Evolutionary conservation across 2,329 filamentous ascomycete genomes (phyloP), one percentile per base, ranked within the genome.

Genomic region (Monosporascus cannonballus): DNA sequence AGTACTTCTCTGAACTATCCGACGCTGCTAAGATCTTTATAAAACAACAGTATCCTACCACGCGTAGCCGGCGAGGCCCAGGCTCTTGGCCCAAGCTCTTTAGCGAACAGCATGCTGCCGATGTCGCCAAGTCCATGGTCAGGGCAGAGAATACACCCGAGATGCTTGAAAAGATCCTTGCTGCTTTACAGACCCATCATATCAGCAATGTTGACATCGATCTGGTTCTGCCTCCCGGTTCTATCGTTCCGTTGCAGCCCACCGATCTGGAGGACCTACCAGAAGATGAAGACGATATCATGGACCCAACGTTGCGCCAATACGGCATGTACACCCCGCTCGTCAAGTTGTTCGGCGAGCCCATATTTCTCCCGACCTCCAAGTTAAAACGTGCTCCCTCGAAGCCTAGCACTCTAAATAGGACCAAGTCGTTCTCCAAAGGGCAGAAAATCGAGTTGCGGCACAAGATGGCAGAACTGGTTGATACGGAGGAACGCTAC

Each of bases 401-500:
- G 6, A 90, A 89, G 64, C 88, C 92, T 6, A 91, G 85, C 39
- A 85, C 89, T 38, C 73, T 94, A 47, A 94, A 89, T 67, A 80
- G 87, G 59, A 89, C 83, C 61, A 88, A 86, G 61, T 82, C 86
- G 0, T 95, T 96, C 63, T 80, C 86, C 37, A 85, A 84, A 60
- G 84, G 88, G 52, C 90, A 96, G 65, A 95, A 96, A 65, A 80
- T 91, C 60, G 87, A 88, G 50, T 74, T 96, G 59, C 84, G 92
- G 41, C 87, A 92, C 70, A 93, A 96, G 69, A 85, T 99, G 78
- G 85, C 83, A 54, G 94, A 99, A 69, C 74, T 97, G 54, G 83
- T 96, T 36, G 89, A 96, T 63, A 99, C 94, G 0, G 94, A 99
- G 69, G 90, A 94, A 67, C 86, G 90, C 68, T 99, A 97, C 70